These are phyloP conservation scores for Lactarius tabidus DNA, from an alignment of 768 basidiomycete genomes.

Conservation along the genomic window DNA sequence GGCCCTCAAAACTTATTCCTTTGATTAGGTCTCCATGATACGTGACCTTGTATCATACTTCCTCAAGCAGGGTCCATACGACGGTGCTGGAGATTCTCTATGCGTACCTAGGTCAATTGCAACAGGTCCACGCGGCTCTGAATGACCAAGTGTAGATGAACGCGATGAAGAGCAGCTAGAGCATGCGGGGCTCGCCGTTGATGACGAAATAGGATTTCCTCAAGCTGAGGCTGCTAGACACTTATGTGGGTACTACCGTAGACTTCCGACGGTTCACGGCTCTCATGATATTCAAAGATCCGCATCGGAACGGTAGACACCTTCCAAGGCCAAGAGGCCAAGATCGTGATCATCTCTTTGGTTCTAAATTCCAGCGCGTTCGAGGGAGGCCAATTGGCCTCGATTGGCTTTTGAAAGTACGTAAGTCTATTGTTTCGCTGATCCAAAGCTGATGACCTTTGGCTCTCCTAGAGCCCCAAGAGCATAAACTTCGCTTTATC, in stretches of 20 bases:
- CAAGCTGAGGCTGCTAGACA: constrained; percentile 49
- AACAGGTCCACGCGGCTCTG: constrained; percentile 42
- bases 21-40: constrained; percentile 41
- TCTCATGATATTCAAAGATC: constrained; percentile 40
- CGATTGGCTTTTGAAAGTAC: constrained; percentile 74
- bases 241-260: constrained; percentile 37
- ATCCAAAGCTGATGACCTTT: constrained; percentile 32
- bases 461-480: constrained; percentile 31
- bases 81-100: constrained; percentile 47
- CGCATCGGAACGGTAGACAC: constrained; percentile 72
- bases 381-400: constrained; percentile 30
- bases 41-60: constrained; percentile 52
- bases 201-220: constrained; percentile 39
- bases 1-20: not conserved
- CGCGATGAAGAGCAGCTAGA: constrained; percentile 60
- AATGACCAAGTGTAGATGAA: constrained; percentile 52
- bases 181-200: constrained; percentile 43
- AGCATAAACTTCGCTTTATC: constrained; percentile 59
- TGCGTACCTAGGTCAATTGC: constrained; percentile 50
- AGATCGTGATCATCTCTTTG: constrained; percentile 68
- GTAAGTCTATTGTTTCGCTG: not conserved
- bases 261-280: not conserved
- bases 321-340: constrained; percentile 73
- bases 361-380: constrained; percentile 64
- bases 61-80: constrained; percentile 49